Conservation (phyloP, 106 monocot genomes). For the Gastrodia elata region DNA sequence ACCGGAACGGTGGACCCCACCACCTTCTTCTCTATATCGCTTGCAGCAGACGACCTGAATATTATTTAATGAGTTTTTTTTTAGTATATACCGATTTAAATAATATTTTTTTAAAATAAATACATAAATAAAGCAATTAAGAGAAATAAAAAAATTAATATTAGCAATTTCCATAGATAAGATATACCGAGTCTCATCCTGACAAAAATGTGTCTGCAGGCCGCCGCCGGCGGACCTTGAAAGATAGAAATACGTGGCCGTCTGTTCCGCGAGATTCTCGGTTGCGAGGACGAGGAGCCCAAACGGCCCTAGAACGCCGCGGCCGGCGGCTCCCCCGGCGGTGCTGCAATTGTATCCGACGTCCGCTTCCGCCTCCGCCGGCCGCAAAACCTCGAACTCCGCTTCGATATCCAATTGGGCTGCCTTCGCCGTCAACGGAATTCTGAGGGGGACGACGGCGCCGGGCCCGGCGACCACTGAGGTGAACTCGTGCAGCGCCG, state of each 20-base stretch:
- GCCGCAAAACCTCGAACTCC: slow-evolving; percentile 34
- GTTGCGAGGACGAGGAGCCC: slow-evolving; percentile 56
- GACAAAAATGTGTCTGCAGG: slow-evolving; percentile 51
- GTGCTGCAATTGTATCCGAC: slow-evolving; percentile 57
- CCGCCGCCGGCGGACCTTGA: slow-evolving; percentile 20
- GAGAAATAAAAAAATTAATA: neutral
- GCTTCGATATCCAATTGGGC: slow-evolving; percentile 62
- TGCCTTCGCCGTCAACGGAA: slow-evolving; percentile 3
- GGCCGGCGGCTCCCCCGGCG: slow-evolving; percentile 28
- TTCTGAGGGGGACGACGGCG: slow-evolving; percentile 20
- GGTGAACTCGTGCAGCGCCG: slow-evolving; percentile 8
- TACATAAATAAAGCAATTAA: neutral
- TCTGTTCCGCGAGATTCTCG: slow-evolving; percentile 29
- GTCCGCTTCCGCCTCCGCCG: slow-evolving; percentile 24
- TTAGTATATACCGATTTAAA: too few relatives aligned
- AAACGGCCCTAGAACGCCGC: slow-evolving; percentile 52
- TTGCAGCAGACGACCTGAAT: slow-evolving; percentile 62
- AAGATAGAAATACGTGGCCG: slow-evolving; percentile 61
- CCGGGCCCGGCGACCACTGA: slow-evolving; percentile 19
- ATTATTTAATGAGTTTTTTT: neutral
- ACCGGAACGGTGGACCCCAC: slow-evolving; percentile 63
- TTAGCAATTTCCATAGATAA: too few relatives aligned
- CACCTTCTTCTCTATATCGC: slow-evolving; percentile 53
- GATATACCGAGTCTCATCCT: slow-evolving; percentile 40
- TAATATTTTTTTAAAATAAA: too few relatives aligned